Conservation (phyloP, 2,329 filamentous ascomycete genomes). For the Beauveria sp. region DNA sequence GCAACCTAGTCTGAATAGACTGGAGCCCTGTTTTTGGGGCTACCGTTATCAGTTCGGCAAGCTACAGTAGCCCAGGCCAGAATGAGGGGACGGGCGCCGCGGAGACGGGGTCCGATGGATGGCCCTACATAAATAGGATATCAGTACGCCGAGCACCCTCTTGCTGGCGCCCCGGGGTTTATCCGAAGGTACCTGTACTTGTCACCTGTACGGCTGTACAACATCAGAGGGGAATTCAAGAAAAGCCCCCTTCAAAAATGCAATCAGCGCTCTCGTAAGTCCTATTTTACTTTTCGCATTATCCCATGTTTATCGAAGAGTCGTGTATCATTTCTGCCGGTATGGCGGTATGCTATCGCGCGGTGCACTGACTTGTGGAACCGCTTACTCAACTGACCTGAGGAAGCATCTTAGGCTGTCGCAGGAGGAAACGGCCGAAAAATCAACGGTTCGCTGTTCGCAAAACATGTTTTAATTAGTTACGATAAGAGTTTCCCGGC, state of each 20-base stretch:
- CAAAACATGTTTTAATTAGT: background rate
- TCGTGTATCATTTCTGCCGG: background rate
- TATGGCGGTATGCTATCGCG: background rate
- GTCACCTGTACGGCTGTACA: too few relatives aligned
- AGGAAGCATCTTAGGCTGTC: background rate
- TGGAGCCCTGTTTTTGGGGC: background rate
- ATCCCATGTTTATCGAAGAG: background rate
- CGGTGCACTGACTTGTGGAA: background rate
- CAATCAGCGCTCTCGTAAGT: too few relatives aligned
- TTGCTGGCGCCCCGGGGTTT: too few relatives aligned
- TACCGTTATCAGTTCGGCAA: constrained; percentile 6
- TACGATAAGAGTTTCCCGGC: background rate
- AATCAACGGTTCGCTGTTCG: background rate
- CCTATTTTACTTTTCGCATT: too few relatives aligned
- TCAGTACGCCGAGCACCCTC: background rate
- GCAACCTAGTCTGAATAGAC: background rate
- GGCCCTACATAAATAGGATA: background rate
- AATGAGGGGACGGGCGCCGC: constrained; percentile 5
- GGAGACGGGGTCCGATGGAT: background rate
- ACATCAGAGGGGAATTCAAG: too few relatives aligned
- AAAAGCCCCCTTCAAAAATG: too few relatives aligned
- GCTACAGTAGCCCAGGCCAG: constrained; percentile 1
- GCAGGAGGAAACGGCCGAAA: background rate
- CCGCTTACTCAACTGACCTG: background rate
- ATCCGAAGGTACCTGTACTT: too few relatives aligned